Evolutionary conservation across 2,329 filamentous ascomycete species (phyloP).

Genomic region (Harringtonia aguacate): DNA sequence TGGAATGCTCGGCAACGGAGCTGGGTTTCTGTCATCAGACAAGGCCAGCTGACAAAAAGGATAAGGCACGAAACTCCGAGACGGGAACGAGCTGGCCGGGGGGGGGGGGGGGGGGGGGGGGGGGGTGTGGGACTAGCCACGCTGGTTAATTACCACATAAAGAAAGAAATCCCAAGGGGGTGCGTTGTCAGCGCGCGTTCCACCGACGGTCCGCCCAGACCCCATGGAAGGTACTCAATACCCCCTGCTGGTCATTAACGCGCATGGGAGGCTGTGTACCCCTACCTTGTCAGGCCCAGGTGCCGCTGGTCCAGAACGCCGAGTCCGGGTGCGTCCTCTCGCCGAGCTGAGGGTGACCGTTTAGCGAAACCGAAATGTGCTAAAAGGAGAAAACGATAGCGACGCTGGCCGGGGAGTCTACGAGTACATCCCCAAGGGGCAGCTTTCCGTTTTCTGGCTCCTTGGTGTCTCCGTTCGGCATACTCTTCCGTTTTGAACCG

Average conservation of each 20-base stretch:
- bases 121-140: background rate
- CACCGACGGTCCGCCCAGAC: constrained; percentile 1
- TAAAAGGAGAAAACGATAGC: too few species aligned
- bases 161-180: background rate
- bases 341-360: too few species aligned
- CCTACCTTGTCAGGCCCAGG: too few species aligned
- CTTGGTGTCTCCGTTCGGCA: too few species aligned
- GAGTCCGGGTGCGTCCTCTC: too few species aligned
- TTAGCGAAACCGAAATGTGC: too few species aligned
- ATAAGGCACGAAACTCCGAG: background rate
- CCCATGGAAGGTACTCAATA: background rate
- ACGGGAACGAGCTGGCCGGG: background rate
- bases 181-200: background rate
- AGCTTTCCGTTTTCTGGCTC: too few species aligned
- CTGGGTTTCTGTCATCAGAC: background rate
- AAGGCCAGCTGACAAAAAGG: constrained; percentile 1
- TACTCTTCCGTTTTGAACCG: too few species aligned
- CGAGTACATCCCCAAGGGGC: too few species aligned
- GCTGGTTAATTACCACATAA: too few species aligned
- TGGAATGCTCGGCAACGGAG: background rate
- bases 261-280: background rate
- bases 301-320: too few species aligned
- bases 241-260: background rate
- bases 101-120: background rate
- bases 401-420: too few species aligned